Percentiles rank a stretch among this genome's conserved stretches.
Conservation (phyloP, 768 basidiomycete species). For the Pulveroboletus sp. region DNA sequence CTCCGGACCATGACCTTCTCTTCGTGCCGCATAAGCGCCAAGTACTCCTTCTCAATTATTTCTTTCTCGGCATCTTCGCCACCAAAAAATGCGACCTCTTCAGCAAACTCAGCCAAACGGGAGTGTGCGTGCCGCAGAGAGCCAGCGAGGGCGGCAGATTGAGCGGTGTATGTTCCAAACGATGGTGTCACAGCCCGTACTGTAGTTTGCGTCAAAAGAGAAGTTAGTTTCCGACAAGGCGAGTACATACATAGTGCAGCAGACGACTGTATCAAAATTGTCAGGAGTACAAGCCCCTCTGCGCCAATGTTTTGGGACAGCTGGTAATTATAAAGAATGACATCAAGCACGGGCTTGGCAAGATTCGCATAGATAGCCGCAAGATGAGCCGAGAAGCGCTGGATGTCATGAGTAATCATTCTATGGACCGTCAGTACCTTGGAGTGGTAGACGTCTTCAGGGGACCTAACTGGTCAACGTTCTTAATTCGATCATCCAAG, state of each 20-base stretch:
- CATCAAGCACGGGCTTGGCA: slow-evolving; percentile 89
- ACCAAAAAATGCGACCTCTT: slow-evolving; percentile 84
- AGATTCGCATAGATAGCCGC: slow-evolving; percentile 93
- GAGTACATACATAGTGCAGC: slow-evolving; percentile 70
- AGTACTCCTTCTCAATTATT: slow-evolving; percentile 85
- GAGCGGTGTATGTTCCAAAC: slow-evolving; percentile 86
- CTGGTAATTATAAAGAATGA: slow-evolving; percentile 94
- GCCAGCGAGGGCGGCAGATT: slow-evolving; percentile 84
- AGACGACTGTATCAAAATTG: slow-evolving; percentile 77
- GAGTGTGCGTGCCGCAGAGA: slow-evolving; percentile 90
- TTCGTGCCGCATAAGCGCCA: slow-evolving; percentile 79
- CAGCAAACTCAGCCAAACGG: slow-evolving; percentile 80
- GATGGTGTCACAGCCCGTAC: slow-evolving; percentile 87
- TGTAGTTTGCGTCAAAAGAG: slow-evolving; percentile 28
- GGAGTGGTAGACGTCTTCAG: background rate
- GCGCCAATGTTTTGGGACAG: slow-evolving; percentile 91
- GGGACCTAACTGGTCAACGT: slow-evolving; percentile 76
- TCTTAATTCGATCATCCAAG: slow-evolving; percentile 92
- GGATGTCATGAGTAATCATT: slow-evolving; percentile 95
- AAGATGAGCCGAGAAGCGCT: slow-evolving; percentile 83
- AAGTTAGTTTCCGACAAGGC: background rate
- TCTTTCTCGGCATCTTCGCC: slow-evolving; percentile 90
- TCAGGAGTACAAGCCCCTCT: slow-evolving; percentile 81
- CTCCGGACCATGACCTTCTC: slow-evolving; percentile 71
- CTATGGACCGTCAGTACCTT: slow-evolving; percentile 34